Base-by-base conservation (phyloP, 2,329 filamentous ascomycete genomes). In the Talaromyces sp. region DNA sequence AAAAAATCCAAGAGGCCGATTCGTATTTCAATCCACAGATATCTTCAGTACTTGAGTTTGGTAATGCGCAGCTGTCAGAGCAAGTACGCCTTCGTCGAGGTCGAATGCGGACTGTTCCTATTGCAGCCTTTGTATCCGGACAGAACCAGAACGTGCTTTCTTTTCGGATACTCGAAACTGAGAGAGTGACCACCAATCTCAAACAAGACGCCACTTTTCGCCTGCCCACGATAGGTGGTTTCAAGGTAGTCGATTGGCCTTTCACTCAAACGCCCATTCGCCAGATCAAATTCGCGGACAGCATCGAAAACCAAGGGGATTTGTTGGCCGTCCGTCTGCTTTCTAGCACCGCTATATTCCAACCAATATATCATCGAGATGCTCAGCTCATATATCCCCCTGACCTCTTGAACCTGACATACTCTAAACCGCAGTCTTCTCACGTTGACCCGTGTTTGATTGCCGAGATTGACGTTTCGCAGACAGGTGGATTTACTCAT, bases 281-380 rank as follows among this genome's bases (percentile, higher is more conserved):
- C 65, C 84, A 87, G 67, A 70, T 87, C 3, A 76, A 74, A 67
- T 85, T 85, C 69, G 77, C 82, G 11, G 61, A 72, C 70, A 44
- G 67, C 69, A 18, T 69, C 74, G 5, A 81, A 82, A 66, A 50
- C 21, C 23, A 33, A 23, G 50, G 40, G 16, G 7, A 46, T 48
- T 50, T 64, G 7, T 75, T 86, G 58, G 84, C 83, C 12, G 81
- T 81, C 54, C 81, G 84, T 23, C 76, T 81, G 25, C 70, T 72
- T 12, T 73, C 70, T 11, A 76, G 71, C 7, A 84, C 81, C 3
- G 71, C 77, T 3, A 72, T 86, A 2, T 82, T 86, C 63, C 78
- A 78, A 33, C 79, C 75, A 65, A 68, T 72, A 35, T 77, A 74
- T 61, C 76, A 72, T 57, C 72, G 66, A 64, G 66, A 66, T 6